Conservation (phyloP, 805 yeast species). For the Nakazawaea wickerhamii region DNA sequence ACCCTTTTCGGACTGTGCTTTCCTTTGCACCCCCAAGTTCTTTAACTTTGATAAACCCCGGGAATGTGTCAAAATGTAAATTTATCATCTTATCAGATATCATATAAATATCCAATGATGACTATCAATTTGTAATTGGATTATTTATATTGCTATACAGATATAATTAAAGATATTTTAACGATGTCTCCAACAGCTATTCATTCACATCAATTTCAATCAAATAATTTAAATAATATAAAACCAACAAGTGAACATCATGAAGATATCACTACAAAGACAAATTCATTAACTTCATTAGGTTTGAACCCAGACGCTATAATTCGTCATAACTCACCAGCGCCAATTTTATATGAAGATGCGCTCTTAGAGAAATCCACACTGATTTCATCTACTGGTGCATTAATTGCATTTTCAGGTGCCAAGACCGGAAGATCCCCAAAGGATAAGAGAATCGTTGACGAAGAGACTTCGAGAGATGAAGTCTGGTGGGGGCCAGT, state of each 20-base stretch:
- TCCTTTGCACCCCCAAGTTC: constrained; percentile 7
- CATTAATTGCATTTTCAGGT: constrained; percentile 93
- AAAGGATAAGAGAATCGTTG: constrained; percentile 95
- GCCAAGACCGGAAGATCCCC: constrained; percentile 97
- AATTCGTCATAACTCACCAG: constrained; percentile 87
- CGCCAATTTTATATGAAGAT: constrained; percentile 91
- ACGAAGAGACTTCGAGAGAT: constrained; percentile 78
- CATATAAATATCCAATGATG: not conserved
- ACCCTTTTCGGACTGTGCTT: not conserved
- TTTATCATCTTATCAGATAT: too few relatives aligned
- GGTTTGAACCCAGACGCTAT: constrained; percentile 56
- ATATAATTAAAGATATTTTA: too few relatives aligned
- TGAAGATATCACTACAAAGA: not conserved
- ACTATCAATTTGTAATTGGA: too few relatives aligned
- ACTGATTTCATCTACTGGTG: constrained; percentile 88
- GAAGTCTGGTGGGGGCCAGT: constrained; percentile 99
- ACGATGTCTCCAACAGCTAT: constrained; percentile 36
- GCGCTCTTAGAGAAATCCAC: constrained; percentile 88
- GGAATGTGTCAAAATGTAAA: not conserved
- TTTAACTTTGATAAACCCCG: not conserved
- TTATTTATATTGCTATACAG: too few relatives aligned
- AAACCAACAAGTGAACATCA: constrained; percentile 15
- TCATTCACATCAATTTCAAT: constrained; percentile 24
- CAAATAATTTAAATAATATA: constrained; percentile 16
- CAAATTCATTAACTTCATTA: constrained; percentile 26